phyloP scores from a whole-genome alignment of 306 rosid species.

The Sechiopsis laciniata region DNA sequence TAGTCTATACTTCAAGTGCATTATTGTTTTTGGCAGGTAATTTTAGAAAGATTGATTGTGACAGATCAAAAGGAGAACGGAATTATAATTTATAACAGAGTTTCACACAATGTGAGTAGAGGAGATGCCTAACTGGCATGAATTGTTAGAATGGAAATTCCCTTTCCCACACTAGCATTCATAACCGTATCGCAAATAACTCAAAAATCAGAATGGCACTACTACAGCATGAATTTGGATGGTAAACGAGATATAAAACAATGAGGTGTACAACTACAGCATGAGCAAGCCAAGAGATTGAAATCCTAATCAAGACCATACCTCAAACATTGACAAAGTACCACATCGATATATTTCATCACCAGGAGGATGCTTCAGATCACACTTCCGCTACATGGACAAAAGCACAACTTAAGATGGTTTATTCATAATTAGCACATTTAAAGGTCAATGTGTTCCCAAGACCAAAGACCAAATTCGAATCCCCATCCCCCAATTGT shows the following conservation, averaged over 20 bases:
- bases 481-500: no score
- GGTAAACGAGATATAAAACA: neutral
- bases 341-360: conserved; percentile 96
- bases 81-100: neutral
- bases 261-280: neutral
- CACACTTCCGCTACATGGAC: conserved; percentile 76
- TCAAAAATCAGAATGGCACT: neutral
- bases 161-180: neutral
- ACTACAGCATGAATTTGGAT: neutral
- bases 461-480: no score
- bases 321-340: conserved; percentile 99
- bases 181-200: neutral
- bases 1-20: neutral
- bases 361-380: conserved; percentile 99
- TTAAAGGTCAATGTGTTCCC: no score
- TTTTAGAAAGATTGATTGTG: neutral
- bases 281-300: neutral
- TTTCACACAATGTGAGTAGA: neutral
- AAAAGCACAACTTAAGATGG: conserved; percentile 3
- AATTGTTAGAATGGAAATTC: neutral
- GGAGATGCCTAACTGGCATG: neutral
- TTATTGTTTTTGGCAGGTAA: neutral
- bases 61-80: neutral
- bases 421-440: neutral
- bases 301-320: conserved; percentile 27